Percentiles rank a stretch among this genome's conserved stretches.
Conservation (phyloP, 495 filamentous ascomycete species). For the Trichoderma virens region DNA sequence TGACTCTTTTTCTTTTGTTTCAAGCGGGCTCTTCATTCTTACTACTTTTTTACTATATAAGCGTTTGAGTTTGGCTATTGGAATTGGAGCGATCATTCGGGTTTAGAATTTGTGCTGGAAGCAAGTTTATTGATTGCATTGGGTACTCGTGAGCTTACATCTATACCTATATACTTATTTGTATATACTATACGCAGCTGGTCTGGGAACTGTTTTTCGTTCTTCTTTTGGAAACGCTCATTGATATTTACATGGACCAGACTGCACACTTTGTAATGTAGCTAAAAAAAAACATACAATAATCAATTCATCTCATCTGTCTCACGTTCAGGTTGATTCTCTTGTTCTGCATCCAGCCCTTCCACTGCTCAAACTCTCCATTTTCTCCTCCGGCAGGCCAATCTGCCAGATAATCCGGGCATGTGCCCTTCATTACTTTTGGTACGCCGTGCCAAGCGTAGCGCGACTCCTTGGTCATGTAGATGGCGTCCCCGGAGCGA, state of each 20-base stretch:
- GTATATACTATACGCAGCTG: too few relatives aligned
- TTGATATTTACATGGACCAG: too few relatives aligned
- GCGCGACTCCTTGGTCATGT: slow-evolving; percentile 68
- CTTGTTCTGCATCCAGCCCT: slow-evolving; percentile 77
- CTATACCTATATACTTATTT: not conserved
- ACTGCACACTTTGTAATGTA: too few relatives aligned
- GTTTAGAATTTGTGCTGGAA: not conserved
- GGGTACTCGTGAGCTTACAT: not conserved
- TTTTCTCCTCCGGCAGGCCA: slow-evolving; percentile 57
- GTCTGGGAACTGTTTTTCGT: not conserved
- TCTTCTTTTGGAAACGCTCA: too few relatives aligned
- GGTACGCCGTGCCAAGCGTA: slow-evolving; percentile 96
- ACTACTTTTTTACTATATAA: not conserved
- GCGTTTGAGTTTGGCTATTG: not conserved
- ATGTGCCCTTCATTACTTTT: slow-evolving; percentile 66
- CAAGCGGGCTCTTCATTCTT: not conserved
- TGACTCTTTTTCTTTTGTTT: not conserved
- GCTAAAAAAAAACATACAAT: too few relatives aligned
- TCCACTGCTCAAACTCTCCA: slow-evolving; percentile 54
- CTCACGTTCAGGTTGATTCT: slow-evolving; percentile 86
- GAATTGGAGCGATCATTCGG: not conserved
- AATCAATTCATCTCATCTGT: slow-evolving; percentile 63
- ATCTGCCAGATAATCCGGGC: slow-evolving; percentile 61
- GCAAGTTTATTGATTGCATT: not conserved
- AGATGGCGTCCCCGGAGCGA: slow-evolving; percentile 71